A percentile compares a stretch with the other conserved stretches of the same genome.
Evolutionary conservation across 2,329 filamentous ascomycete species (phyloP).

Genomic region (Aspergillus pseudoviridinutans): DNA sequence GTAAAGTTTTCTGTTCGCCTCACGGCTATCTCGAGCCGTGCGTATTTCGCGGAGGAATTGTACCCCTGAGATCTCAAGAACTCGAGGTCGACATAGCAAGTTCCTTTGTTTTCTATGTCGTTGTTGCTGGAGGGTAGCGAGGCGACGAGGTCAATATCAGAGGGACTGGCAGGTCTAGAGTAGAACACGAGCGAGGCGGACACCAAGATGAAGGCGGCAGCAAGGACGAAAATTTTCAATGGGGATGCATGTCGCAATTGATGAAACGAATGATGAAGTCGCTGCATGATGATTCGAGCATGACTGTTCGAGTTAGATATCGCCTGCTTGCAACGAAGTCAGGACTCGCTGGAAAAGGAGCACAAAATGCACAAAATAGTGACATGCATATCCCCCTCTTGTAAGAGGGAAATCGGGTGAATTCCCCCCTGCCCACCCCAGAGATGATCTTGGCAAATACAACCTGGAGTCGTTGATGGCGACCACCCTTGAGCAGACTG

Average conservation of each 20-base stretch:
- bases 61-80: constrained; percentile 10
- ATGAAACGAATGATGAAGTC: constrained; percentile 7
- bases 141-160: not conserved
- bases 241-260: constrained; percentile 8
- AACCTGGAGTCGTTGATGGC: not conserved
- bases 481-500: not conserved
- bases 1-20: constrained; percentile 15
- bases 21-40: constrained; percentile 16
- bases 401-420: not conserved
- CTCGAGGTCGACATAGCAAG: constrained; percentile 16
- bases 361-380: not conserved
- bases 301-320: constrained; percentile 1
- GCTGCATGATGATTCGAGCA: constrained; percentile 12
- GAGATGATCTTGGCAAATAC: not conserved
- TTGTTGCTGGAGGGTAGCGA: not conserved
- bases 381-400: not conserved
- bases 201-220: constrained; percentile 4
- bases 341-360: not conserved
- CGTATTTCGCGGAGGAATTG: constrained; percentile 14
- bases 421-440: not conserved
- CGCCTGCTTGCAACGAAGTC: not conserved
- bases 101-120: not conserved
- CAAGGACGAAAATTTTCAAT: constrained; percentile 6
- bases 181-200: constrained; percentile 8
- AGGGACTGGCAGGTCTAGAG: constrained; percentile 1